Base-by-base conservation (phyloP, 257 asterid species). In the Cordia subcordata region DNA sequence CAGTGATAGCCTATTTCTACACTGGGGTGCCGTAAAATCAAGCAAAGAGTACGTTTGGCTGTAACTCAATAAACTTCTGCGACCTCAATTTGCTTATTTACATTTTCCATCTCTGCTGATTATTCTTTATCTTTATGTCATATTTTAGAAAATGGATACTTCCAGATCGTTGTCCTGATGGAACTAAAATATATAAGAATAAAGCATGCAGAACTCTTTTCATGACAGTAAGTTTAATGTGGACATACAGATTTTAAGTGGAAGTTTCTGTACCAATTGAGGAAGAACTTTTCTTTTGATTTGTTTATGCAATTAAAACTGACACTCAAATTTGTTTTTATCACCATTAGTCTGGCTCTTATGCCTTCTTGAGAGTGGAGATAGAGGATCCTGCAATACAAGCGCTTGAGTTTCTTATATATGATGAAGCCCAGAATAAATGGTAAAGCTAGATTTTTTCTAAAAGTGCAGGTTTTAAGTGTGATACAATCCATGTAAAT, bases 401-500 rank as follows among this genome's bases (percentile, higher is more conserved):
- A 77, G 96, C 97, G 71, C 77, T 93, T 16, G 97, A 93, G 82
- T 93, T 93, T 73, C 94, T 93, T 73, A 78, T 93, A 66, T 85
- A 69, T 35, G 92, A 89, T 60, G 95, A 85, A 83, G 81, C 87
- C 73, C 80, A 61, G 51, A 80, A 89, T 79, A 93, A 75, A 85
- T 93, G 97, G 99, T 89, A 79, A 75, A 53, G 54, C 22, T 49
- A 37, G 32, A 45, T 64, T 42, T 27, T 53, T 33, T 18, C 56
- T 18, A n/a, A 49, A 53, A 59, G 35, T 15, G 54, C 20, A 17
- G 54, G 54, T 18, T 13, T 21, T 27, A 27, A 6, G 35, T 27
- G 35, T 22, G n/a, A 19, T n/a, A 11, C 21, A 5, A 53, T 5
- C 15, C 32, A 46, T 49, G 23, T 21, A 37, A 33, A 39, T 18